Evolutionary conservation across 148 eudicot species (phyloP), one percentile per base, ranked within the genome.

Genomic region (Nepenthes mirabilis): DNA sequence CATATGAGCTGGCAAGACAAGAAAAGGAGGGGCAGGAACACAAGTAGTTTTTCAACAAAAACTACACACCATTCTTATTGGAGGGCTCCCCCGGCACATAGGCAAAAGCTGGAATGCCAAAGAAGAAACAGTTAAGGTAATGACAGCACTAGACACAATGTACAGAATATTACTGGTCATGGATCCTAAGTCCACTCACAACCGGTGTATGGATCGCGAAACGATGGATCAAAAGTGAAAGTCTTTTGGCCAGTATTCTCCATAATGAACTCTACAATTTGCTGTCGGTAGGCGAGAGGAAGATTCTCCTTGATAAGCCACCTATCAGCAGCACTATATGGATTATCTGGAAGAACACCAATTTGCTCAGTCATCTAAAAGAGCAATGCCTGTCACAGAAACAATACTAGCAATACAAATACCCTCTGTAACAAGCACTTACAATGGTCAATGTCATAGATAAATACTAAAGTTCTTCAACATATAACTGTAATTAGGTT

Each of bases 231-330:
- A 62, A 87, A 75, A 68, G 81, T 57, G 36, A 81, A 76, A 60
- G 82, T 65, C 66, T 63, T 82, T 65, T 94, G 95, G 43, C 98
- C 98, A 55, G 95, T 72, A 62, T 86, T 86, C 66, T 83, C 78
- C 57, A 89, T 65, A 64, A 94, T 94, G 57, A 89, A 89, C 67
- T 90, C 95, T 70, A 94, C 97, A 73, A 94, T 65, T 80, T 94
- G 99, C 69, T 94, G 84, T 9, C 97, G 91, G 63, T 79, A 94
- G 47, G 99, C 74, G 36, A 81, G 75, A 45, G 99, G 99, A 62
- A 94, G 89, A 69, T 86, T 77, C 75, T 94, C 91, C 68, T 83
- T 82, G 47, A 89, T 76, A 65, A 94, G 95, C 99, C 99, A 94
- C 82, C 84, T 94, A 68, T 89, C 97, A 76, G 95, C 99, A 47